phyloP scores from a whole-genome alignment of 1,284 basidiomycete species.

The Takashimella tepidaria region DNA sequence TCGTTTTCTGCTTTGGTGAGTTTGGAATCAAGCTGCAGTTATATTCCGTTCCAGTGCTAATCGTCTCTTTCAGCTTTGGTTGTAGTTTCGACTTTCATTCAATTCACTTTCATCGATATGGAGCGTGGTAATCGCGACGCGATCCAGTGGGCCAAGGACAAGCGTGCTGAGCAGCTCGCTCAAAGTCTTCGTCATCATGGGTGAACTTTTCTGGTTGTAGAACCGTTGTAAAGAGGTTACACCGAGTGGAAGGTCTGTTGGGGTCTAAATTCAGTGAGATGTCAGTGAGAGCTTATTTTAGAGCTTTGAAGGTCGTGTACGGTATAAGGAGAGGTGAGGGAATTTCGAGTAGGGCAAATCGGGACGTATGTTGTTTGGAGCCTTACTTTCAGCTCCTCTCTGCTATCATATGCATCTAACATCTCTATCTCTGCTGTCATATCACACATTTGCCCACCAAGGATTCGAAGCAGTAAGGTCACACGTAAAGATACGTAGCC shows the following conservation, averaged over 20 bases:
- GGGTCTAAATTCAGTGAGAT: neutral
- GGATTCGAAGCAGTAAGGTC: neutral
- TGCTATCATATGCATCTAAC: too few relatives aligned
- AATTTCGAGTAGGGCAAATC: too few relatives aligned
- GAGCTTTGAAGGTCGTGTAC: too few relatives aligned
- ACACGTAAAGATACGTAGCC: neutral
- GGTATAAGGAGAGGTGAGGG: too few relatives aligned
- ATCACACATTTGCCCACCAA: neutral
- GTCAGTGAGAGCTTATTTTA: too few relatives aligned
- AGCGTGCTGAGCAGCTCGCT: slow-evolving; percentile 14
- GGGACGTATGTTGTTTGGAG: too few relatives aligned
- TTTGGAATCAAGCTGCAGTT: neutral
- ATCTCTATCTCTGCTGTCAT: too few relatives aligned
- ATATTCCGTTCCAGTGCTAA: neutral
- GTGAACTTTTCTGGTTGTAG: too few relatives aligned
- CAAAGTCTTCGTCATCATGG: neutral
- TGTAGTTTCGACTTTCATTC: slow-evolving; percentile 55
- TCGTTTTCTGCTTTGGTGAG: slow-evolving; percentile 58
- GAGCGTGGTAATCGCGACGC: slow-evolving; percentile 63
- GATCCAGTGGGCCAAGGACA: slow-evolving; percentile 39
- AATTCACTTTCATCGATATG: slow-evolving; percentile 68
- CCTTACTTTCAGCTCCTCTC: too few relatives aligned
- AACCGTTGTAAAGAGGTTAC: neutral
- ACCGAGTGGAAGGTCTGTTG: neutral
- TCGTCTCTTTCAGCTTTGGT: slow-evolving; percentile 62